Conservation (phyloP, 2,329 filamentous ascomycete species). For the Arthrinium puccinioides region DNA sequence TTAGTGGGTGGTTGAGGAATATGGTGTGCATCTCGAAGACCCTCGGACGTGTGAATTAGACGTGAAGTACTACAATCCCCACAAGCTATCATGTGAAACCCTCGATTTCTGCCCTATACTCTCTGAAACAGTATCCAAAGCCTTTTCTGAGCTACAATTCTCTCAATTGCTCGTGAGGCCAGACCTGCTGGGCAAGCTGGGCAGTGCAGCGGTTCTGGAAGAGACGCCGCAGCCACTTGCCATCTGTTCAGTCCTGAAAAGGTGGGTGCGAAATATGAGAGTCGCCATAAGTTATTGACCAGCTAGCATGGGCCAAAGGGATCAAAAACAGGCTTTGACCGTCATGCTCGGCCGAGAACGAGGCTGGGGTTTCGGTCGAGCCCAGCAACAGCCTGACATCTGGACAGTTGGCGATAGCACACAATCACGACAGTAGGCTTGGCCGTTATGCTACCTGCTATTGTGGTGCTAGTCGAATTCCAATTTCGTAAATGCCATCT, state of each 20-base stretch:
- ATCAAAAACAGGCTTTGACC: constrained; percentile 20
- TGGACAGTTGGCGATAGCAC: constrained; percentile 8
- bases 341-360: constrained; percentile 19
- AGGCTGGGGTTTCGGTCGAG: constrained; percentile 9
- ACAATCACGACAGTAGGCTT: constrained; percentile 3
- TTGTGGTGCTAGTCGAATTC: neutral
- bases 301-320: constrained; percentile 11
- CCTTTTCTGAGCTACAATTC: neutral
- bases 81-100: constrained; percentile 1
- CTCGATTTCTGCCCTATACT: neutral
- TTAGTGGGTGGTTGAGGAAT: neutral
- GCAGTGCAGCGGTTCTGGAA: constrained; percentile 3
- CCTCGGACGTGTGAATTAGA: neutral
- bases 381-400: constrained; percentile 8
- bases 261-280: too few relatives aligned
- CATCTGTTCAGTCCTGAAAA: constrained; percentile 7
- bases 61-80: constrained; percentile 3
- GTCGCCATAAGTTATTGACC: too few relatives aligned
- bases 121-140: neutral
- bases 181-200: constrained; percentile 6
- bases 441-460: too few relatives aligned
- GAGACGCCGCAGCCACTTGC: constrained; percentile 6
- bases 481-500: neutral
- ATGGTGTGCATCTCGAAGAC: constrained; percentile 5
- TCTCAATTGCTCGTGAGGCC: neutral